phyloP scores from a whole-genome alignment of 805 yeast species.

The Metahyphopichia silvanorum region DNA sequence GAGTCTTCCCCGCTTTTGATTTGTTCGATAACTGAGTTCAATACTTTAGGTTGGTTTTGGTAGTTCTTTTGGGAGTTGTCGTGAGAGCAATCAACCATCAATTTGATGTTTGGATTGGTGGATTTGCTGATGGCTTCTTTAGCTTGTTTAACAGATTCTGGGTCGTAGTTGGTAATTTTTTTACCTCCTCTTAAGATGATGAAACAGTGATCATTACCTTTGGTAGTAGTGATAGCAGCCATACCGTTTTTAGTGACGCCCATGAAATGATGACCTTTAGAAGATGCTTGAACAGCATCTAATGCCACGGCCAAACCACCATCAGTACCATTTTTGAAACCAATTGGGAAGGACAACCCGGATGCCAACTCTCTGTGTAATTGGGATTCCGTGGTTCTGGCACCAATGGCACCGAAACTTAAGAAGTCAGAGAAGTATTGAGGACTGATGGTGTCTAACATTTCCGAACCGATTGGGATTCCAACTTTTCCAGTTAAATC shows the following conservation, averaged over 20 bases:
- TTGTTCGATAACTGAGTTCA: conserved; percentile 77
- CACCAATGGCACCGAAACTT: conserved; percentile 97
- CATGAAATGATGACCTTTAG: conserved; percentile 91
- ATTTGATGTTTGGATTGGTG: conserved; percentile 46
- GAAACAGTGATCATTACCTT: conserved; percentile 93
- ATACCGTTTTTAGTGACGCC: conserved; percentile 97
- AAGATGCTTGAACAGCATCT: conserved; percentile 91
- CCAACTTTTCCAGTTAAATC: conserved; percentile 70
- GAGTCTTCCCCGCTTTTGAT: conserved; percentile 73
- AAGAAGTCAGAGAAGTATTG: conserved; percentile 89
- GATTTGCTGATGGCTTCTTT: conserved; percentile 55
- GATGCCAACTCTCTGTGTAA: conserved; percentile 96
- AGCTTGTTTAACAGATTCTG: conserved; percentile 69
- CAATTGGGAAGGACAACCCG: conserved; percentile 97
- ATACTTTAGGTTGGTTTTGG: conserved; percentile 94
- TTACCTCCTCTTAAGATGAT: conserved; percentile 96
- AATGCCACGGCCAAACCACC: conserved; percentile 90
- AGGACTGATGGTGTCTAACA: conserved; percentile 97
- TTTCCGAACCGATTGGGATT: conserved; percentile 93
- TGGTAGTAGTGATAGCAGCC: conserved; percentile 94
- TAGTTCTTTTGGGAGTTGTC: conserved; percentile 94
- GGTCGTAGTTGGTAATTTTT: conserved; percentile 89
- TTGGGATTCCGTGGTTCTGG: conserved; percentile 98
- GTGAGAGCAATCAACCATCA: conserved; percentile 98
- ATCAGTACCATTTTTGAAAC: conserved; percentile 98